Percentiles rank a stretch among this genome's conserved stretches.
These are phyloP conservation scores for Antrodiella citrinella DNA, from an alignment of 768 basidiomycete genomes.

Conservation along the genomic window DNA sequence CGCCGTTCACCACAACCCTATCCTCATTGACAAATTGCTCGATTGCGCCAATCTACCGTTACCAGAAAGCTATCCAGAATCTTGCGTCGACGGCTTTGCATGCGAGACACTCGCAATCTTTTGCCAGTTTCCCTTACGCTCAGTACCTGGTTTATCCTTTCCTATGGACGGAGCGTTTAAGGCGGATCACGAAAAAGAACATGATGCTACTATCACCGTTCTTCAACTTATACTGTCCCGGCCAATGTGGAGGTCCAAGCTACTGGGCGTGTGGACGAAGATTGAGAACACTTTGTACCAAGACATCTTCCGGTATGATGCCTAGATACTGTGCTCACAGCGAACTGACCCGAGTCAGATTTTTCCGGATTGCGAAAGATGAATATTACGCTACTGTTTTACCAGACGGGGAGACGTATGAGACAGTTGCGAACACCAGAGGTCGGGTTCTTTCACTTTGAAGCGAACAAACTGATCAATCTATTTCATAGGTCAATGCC, in stretches of 20 bases:
- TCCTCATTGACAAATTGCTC: constrained; percentile 17
- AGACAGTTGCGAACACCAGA: not conserved
- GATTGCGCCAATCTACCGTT: constrained; percentile 18
- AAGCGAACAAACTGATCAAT: no score
- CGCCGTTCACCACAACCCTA: constrained; percentile 13
- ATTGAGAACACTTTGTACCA: not conserved
- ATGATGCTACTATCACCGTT: not conserved
- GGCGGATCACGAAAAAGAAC: not conserved
- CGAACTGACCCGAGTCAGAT: not conserved
- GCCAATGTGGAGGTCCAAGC: not conserved
- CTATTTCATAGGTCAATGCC: not conserved
- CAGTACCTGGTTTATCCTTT: not conserved
- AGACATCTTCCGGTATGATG: not conserved
- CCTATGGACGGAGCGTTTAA: not conserved
- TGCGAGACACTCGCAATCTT: constrained; percentile 20
- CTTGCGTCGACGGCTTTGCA: constrained; percentile 15
- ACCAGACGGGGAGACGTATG: not conserved
- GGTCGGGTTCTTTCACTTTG: not conserved
- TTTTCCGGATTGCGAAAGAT: not conserved
- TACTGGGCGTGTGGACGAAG: not conserved
- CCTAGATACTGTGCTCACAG: not conserved
- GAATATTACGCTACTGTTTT: not conserved
- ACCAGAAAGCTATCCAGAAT: constrained; percentile 23
- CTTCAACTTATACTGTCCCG: not conserved
- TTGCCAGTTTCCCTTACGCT: constrained; percentile 15